These are phyloP conservation scores for Mortierella sp. DNA, from an alignment of 371 early-diverging fungal species.

Conservation along the genomic window DNA sequence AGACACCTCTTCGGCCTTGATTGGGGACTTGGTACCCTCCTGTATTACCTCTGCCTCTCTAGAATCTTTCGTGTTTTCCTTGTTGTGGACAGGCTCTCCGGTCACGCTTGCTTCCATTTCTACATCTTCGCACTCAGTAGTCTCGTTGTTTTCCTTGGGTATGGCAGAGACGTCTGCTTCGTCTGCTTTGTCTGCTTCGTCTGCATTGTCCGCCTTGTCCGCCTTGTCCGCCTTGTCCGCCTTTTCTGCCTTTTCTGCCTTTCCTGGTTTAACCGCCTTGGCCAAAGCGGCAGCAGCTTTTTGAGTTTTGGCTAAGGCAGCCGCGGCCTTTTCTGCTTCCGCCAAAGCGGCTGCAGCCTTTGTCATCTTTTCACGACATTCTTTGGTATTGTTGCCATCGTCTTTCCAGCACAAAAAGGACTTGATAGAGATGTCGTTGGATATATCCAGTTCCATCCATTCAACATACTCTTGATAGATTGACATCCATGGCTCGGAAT, in stretches of 20 bases:
- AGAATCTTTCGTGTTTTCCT: background rate
- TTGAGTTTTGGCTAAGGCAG: too few relatives aligned
- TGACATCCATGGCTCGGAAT: slow-evolving; percentile 14
- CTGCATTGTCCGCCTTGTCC: too few relatives aligned
- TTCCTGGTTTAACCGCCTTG: too few relatives aligned
- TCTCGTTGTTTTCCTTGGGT: slow-evolving; percentile 16
- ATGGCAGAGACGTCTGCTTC: slow-evolving; percentile 20
- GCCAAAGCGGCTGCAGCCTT: slow-evolving; percentile 18
- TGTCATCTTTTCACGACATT: slow-evolving; percentile 12
- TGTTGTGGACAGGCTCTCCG: background rate
- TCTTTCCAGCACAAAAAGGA: slow-evolving; percentile 29
- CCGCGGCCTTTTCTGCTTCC: slow-evolving; percentile 3
- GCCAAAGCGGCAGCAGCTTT: too few relatives aligned
- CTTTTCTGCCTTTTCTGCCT: too few relatives aligned
- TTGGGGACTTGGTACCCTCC: too few relatives aligned
- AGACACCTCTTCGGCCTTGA: too few relatives aligned
- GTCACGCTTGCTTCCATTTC: slow-evolving; percentile 11
- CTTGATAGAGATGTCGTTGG: slow-evolving; percentile 8
- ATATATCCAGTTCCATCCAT: slow-evolving; percentile 39
- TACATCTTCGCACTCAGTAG: too few relatives aligned
- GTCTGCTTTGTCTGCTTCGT: slow-evolving; percentile 6
- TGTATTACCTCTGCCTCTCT: too few relatives aligned
- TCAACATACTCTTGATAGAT: slow-evolving; percentile 41
- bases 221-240: too few relatives aligned
- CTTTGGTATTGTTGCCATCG: slow-evolving; percentile 23